Evolutionary conservation across 1,139 yeast species (phyloP), one percentile per base, ranked within the genome.

Genomic region (Chernovozyma aurita): DNA sequence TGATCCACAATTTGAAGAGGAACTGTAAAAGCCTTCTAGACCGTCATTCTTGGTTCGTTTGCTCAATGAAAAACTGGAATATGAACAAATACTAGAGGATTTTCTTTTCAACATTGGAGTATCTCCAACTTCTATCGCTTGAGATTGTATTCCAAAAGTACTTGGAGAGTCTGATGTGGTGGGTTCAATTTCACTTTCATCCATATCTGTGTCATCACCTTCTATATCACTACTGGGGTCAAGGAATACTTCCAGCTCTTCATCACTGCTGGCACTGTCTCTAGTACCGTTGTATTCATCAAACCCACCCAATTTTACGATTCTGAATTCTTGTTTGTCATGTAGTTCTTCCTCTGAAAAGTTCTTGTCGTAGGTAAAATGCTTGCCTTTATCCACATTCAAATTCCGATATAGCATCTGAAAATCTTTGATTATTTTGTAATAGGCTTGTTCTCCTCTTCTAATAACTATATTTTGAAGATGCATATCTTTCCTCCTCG

Each of bases 391-490:
- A 26, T 37, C 40, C 6, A 37, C 22, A 14, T 30, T 30, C 27
- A 38, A 25, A 30, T 40, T 34, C 11, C 33, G 31, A 9, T 42
- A 41, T 12, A 42, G 17, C 13, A 40, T 38, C 30, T 45, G 49
- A 22, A 48, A 44, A 26, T 46, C 40, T 20, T 48, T 40, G n/a
- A 61, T 55, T 20, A 53, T 44, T 17, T 46, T 39, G 24, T 44
- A 49, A 39, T 44, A 60, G 15, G 42, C 43, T 3, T 39, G 39
- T 32, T 57, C 61, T 6, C 48, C 42, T 38, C 68, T 42, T 9
- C 63, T 65, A 8, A 50, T 47, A 8, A 59, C 53, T 6, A 61
- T 34, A 11, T 49, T 46, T 37, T 58, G 57, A 11, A 62, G 37
- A 24, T 48, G 45, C 33, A 55, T 37, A 24, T 53, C 61, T 29